phyloP scores from a whole-genome alignment of 495 filamentous ascomycete genomes.

The Aspergillus conjunctus region DNA sequence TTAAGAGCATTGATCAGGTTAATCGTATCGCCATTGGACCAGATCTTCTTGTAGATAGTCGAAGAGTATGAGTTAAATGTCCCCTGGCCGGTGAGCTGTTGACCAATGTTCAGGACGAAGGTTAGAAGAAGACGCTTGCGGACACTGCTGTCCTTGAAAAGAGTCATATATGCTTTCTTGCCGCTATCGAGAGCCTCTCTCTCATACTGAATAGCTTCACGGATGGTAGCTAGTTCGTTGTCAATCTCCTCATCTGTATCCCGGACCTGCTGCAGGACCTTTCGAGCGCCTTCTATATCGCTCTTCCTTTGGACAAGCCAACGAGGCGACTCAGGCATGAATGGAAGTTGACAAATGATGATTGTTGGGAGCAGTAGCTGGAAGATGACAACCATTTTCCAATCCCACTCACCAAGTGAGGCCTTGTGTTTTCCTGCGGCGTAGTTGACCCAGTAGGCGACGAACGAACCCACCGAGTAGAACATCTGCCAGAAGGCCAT shows the following conservation, averaged over 20 bases:
- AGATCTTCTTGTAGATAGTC: neutral
- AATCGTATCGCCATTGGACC: conserved; percentile 39
- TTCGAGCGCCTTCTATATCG: conserved; percentile 55
- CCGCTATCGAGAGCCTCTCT: conserved; percentile 57
- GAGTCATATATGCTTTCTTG: conserved; percentile 43
- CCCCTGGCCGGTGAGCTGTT: neutral
- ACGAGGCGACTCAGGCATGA: conserved; percentile 59
- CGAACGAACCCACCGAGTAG: conserved; percentile 62
- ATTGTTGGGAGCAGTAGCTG: conserved; percentile 58
- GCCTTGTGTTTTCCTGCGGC: conserved; percentile 51
- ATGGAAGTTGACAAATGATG: conserved; percentile 53
- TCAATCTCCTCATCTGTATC: conserved; percentile 61
- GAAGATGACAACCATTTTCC: conserved; percentile 63
- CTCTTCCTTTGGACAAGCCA: conserved; percentile 52
- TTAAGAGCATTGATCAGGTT: conserved; percentile 65
- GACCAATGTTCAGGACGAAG: conserved; percentile 38
- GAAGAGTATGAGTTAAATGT: neutral
- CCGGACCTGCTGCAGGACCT: conserved; percentile 50
- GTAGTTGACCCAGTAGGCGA: conserved; percentile 63
- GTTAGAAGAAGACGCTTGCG: conserved; percentile 57
- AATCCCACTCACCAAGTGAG: conserved; percentile 60
- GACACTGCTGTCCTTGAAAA: conserved; percentile 61
- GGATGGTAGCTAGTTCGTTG: conserved; percentile 55
- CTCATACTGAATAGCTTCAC: conserved; percentile 62
- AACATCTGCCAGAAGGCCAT: conserved; percentile 69